phyloP scores from a whole-genome alignment of 202 grass and related monocot species.

The Brachypodium distachyon region DNA sequence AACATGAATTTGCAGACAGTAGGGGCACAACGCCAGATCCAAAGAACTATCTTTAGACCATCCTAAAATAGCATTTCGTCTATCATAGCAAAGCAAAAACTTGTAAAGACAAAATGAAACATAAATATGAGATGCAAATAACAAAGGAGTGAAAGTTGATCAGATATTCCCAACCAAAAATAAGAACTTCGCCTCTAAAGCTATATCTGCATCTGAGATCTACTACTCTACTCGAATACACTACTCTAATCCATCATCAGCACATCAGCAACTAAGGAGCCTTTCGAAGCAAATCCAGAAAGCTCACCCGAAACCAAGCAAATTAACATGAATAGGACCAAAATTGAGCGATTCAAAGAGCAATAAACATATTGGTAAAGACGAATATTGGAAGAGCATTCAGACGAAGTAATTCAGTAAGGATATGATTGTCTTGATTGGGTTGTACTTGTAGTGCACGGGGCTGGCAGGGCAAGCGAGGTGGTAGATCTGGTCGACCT shows the following conservation, averaged over 20 bases:
- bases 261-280: background rate
- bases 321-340: background rate
- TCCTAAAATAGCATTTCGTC: background rate
- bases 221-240: background rate
- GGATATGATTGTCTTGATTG: slow-evolving; percentile 90
- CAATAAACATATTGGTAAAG: background rate
- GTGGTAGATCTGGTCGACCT: slow-evolving; percentile 86
- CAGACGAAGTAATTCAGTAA: background rate
- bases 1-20: background rate
- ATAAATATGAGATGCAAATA: background rate
- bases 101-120: background rate
- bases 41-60: background rate
- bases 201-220: background rate
- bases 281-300: background rate
- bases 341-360: background rate
- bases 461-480: slow-evolving; percentile 71
- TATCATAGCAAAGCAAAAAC: background rate
- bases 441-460: slow-evolving; percentile 87
- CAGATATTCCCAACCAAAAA: background rate
- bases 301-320: background rate
- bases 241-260: background rate
- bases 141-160: background rate
- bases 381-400: background rate
- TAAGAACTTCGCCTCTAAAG: background rate
- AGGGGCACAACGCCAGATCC: background rate